Evolutionary conservation across 129 eudicot species (phyloP), one percentile per base, ranked within the genome.

Genomic region (Flaveria sonorensis): DNA sequence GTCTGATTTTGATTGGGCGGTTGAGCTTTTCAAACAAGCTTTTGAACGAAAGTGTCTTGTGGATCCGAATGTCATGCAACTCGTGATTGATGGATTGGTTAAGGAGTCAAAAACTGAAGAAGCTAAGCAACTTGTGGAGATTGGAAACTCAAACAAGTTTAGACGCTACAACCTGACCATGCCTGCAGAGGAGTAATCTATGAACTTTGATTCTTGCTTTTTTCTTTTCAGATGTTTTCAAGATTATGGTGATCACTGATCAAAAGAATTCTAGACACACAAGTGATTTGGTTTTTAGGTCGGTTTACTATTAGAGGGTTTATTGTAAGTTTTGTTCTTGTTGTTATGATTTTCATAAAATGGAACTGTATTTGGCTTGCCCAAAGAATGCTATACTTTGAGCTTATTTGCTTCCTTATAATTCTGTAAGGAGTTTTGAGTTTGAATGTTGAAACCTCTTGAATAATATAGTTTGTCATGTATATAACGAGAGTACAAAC

Each of bases 71-170:
- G 76, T 81, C 16, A 18, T 90, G 81, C 87, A 84, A 75, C 55
- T 62, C 4, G 93, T 88, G 71, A 75, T 88, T 3, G 77, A 84
- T 79, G 86, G 75, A 45, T 79, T 90, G 81, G 84, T 76, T 16
- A 83, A 86, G 69, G 75, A 72, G 53, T 80, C 85, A 10, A 82
- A 63, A 84, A 28, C 67, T 11, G 85, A 84, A 45, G 82, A 88
- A 43, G 96, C 88, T 1, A 65, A 80, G 72, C 64, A 84, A 69
- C 87, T 90, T 14, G 82, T 87, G 66, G 80, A 48, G 73, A 70
- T 89, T 48, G 92, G 74, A 39, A 81, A 60, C 16, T 87, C 86
- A 20, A 82, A 81, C 81, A 64, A 42, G 43, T 77, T 71, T 65
- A 32, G 69, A 14, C 42, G 42, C 14, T 83, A 70, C 68, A 81